A percentile compares a stretch with the other conserved stretches of the same genome.
Evolutionary conservation across 192 early-diverging fungal genomes (phyloP).

Genomic region (Dissophora ornata): DNA sequence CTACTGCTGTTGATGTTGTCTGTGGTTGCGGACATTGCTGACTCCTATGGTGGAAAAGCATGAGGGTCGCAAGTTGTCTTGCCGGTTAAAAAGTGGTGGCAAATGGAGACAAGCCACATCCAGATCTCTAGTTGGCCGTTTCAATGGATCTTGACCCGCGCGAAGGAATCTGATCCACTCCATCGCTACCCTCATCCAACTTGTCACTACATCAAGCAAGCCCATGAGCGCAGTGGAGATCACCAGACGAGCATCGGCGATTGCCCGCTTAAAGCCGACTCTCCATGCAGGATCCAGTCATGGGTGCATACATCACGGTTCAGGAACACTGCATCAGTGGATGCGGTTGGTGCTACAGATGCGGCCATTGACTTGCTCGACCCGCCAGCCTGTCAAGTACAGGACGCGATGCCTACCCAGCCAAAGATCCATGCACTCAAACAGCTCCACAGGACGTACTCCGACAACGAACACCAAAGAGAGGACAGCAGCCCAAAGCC

Average conservation of each 20-base stretch:
- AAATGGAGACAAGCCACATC: conserved; percentile 18
- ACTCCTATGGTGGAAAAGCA: background rate
- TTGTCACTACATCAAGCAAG: background rate
- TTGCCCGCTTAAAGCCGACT: background rate
- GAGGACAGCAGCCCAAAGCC: background rate
- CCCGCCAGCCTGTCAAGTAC: background rate
- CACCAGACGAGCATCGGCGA: background rate
- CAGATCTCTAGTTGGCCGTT: background rate
- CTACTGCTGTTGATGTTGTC: conserved; percentile 4
- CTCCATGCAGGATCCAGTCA: background rate
- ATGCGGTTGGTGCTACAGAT: background rate
- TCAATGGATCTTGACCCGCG: too few species aligned
- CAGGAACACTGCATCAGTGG: background rate
- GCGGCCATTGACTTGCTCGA: background rate
- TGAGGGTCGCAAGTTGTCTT: background rate
- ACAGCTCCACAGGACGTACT: background rate
- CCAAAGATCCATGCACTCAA: background rate
- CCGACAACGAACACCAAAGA: background rate
- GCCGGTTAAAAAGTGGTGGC: background rate
- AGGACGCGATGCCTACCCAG: background rate
- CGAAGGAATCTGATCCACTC: background rate
- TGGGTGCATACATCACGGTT: background rate
- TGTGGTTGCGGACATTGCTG: conserved; percentile 9
- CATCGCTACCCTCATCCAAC: too few species aligned
- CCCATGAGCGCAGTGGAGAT: conserved; percentile 35